These are phyloP conservation scores for Phaeodactylum tricornutum DNA, from an alignment of 108 stramenopile genomes.

Conservation along the genomic window DNA sequence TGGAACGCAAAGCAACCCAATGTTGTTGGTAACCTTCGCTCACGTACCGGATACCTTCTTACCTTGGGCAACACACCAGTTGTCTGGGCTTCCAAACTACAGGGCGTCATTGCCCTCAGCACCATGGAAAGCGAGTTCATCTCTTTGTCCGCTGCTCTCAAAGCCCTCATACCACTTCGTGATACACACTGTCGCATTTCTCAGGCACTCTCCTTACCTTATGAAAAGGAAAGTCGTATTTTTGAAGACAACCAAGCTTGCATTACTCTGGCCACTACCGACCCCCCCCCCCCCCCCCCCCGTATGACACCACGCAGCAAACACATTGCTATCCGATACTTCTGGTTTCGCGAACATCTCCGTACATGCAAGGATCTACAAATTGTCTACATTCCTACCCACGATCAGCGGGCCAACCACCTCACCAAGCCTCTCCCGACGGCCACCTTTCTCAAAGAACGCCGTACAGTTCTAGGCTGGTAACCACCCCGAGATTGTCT, in stretches of 20 bases:
- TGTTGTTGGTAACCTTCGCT: conserved; percentile 24
- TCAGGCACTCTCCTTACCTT: not conserved
- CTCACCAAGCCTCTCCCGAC: conserved; percentile 4
- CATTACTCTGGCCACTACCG: conserved; percentile 14
- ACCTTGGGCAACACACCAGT: not conserved
- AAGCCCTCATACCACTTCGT: conserved; percentile 20
- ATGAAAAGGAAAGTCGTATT: not conserved
- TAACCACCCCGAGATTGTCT: too few relatives aligned
- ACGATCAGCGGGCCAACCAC: not conserved
- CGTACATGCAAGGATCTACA: not conserved
- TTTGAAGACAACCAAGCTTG: conserved; percentile 22
- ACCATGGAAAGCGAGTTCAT: conserved; percentile 44
- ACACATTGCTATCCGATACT: conserved; percentile 17
- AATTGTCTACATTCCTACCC: not conserved
- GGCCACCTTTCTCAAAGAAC: not conserved
- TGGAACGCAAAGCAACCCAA: conserved; percentile 11
- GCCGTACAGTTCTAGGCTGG: not conserved
- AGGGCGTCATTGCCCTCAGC: conserved; percentile 27
- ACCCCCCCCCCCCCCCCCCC: too few relatives aligned
- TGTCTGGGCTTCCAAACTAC: conserved; percentile 20
- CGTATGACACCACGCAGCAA: conserved; percentile 24
- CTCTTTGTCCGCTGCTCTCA: conserved; percentile 19
- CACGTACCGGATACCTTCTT: conserved; percentile 36
- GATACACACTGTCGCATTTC: conserved; percentile 4
- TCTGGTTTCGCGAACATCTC: conserved; percentile 21